A percentile compares a stretch with the other conserved stretches of the same genome.
Evolutionary conservation across 306 rosid genomes (phyloP).

Genomic region (Trichosanthes cucumerina): DNA sequence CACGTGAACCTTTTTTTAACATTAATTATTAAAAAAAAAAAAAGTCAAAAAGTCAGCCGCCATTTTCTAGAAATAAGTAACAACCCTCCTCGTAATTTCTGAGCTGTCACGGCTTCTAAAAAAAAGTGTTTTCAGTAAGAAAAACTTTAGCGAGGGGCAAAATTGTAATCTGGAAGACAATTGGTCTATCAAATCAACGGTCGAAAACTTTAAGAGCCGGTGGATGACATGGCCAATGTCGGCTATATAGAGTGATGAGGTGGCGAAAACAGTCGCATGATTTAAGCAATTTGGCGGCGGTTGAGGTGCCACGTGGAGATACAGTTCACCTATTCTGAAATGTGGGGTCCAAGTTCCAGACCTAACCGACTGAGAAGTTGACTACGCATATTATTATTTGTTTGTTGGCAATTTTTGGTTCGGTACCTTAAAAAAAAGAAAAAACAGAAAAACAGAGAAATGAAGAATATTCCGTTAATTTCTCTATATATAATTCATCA

Average conservation of each 20-base stretch:
- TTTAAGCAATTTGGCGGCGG: background rate
- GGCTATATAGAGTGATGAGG: background rate
- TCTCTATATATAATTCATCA: no score
- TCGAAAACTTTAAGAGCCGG: background rate
- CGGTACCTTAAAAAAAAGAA: no score
- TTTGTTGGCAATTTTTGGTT: background rate
- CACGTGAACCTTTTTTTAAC: no score
- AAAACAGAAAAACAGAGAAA: no score
- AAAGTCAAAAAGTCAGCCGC: background rate
- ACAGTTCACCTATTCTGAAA: background rate
- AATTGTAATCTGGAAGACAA: background rate
- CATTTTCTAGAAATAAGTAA: background rate
- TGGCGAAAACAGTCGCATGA: background rate
- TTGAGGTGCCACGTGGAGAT: slow-evolving; percentile 2
- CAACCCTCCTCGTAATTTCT: background rate
- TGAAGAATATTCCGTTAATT: background rate
- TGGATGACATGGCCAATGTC: background rate
- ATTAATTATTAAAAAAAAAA: no score
- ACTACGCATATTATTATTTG: background rate
- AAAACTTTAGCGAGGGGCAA: background rate
- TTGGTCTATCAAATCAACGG: background rate
- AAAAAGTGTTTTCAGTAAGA: background rate
- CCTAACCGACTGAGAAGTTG: background rate
- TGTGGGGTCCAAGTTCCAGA: background rate
- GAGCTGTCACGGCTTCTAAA: background rate